A percentile compares a stretch with the other conserved stretches of the same genome.
These are phyloP conservation scores for Penicillium sp. DNA, from an alignment of 2,329 filamentous ascomycete genomes.

Conservation along the genomic window DNA sequence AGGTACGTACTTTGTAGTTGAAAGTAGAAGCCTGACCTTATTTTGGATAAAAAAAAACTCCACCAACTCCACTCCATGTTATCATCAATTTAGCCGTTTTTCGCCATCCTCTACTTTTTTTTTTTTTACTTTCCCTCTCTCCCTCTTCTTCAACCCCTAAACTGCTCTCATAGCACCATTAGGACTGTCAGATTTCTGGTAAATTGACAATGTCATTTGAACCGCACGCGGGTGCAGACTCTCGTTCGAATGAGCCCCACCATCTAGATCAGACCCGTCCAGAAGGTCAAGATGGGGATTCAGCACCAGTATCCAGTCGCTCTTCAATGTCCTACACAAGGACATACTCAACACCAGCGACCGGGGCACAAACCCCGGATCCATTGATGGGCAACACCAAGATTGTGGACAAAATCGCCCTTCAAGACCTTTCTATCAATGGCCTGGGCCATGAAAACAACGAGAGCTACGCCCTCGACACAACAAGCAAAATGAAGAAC, in stretches of 20 bases:
- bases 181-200: not conserved
- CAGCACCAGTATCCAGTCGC: conserved; percentile 13
- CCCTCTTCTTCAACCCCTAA: not conserved
- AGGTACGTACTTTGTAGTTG: not conserved
- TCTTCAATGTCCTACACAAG: conserved; percentile 19
- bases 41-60: conserved; percentile 5
- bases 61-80: conserved; percentile 10
- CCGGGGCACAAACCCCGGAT: conserved; percentile 28
- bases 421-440: conserved; percentile 18
- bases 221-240: conserved; percentile 3
- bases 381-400: conserved; percentile 19
- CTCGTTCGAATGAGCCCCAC: conserved; percentile 3
- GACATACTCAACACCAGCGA: conserved; percentile 23
- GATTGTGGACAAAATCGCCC: conserved; percentile 12
- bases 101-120: not conserved
- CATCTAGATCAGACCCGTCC: not conserved
- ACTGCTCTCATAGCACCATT: not conserved
- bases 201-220: conserved; percentile 10
- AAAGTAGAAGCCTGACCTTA: not conserved
- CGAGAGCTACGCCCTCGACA: conserved; percentile 15
- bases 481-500: conserved; percentile 15
- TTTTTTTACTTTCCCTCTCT: no score
- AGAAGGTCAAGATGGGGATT: conserved; percentile 4
- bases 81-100: conserved; percentile 12
- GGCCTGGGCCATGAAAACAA: conserved; percentile 7